Evolutionary conservation across 1,139 yeast species (phyloP), one percentile per base, ranked within the genome.

Genomic region (Candida tunisiensis): DNA sequence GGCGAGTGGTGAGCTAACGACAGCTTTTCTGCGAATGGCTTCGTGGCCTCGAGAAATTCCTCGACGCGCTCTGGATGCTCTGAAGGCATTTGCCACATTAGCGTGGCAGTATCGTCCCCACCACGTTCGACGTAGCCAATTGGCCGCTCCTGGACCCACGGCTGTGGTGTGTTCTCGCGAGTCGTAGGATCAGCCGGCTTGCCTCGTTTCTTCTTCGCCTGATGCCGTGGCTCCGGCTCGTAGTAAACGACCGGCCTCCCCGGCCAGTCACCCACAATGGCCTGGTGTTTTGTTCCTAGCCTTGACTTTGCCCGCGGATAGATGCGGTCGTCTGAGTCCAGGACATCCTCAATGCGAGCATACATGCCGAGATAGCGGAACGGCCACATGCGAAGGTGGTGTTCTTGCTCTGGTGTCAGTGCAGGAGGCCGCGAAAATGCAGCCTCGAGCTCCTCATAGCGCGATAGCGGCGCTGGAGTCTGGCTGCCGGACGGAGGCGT

Each of bases 81-180:
- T 6, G 41, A 42, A 0, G 49, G 59, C 21, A 61, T 54, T 37
- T 62, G 64, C 93, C 95, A 88, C 41, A 75, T 51, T 12, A 79
- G 49, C 0, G 72, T 63, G 12, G 70, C 62, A 0, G 94, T 79
- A 9, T 34, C 17, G 16, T 63, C 70, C 1, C 65, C 70, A 1
- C 96, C 98, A 41, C 98, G 62, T 39, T 82, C 93, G n/a, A 75
- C 54, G 42, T 77, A 80, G 0, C 93, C 93, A 30, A 61, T 59
- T 0, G 93, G 93, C 35, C 74, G 55, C 3, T 74, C 78, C 42
- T 75, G 85, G 23, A 79, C 52, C 93, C 93, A 80, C 0, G 64
- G 63, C 0, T 85, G 25, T 23, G 32, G 26, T 31, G 34, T 40
- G 28, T 41, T 50, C 32, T 32, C 44, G 10, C 27, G 33, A 26